Evolutionary conservation across 371 early-diverging fungal species (phyloP).

Genomic region (Zopfochytrium polystomum): DNA sequence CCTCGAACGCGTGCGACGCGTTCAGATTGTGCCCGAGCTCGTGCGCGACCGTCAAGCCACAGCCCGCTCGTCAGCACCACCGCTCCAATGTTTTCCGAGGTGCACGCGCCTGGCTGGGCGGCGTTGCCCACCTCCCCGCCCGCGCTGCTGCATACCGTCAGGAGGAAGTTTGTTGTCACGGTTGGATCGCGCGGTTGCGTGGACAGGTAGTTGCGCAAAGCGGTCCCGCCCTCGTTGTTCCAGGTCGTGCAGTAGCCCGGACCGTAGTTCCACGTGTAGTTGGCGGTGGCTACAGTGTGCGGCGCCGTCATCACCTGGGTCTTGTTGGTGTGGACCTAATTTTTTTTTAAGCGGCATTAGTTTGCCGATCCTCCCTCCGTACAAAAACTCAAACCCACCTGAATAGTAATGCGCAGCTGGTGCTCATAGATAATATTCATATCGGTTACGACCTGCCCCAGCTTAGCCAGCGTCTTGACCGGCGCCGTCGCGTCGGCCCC

Average conservation of each 20-base stretch:
- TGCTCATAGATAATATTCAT: no score
- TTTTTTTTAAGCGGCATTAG: no score
- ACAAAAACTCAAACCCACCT: background rate
- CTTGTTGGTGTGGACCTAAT: constrained; percentile 1
- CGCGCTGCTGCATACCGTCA: background rate
- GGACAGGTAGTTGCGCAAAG: background rate
- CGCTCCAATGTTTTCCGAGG: background rate
- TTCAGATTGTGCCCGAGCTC: constrained; percentile 2
- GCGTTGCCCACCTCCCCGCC: background rate
- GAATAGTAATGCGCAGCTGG: constrained; percentile 4
- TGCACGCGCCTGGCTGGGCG: background rate
- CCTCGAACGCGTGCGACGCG: constrained; percentile 1
- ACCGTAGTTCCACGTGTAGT: constrained; percentile 1
- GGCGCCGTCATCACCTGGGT: background rate
- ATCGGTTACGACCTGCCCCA: constrained; percentile 1
- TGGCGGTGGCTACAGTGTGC: background rate
- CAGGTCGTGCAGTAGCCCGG: background rate
- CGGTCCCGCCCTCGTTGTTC: background rate
- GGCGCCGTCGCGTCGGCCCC: background rate
- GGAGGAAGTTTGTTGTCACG: constrained; percentile 1
- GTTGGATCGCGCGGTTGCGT: background rate
- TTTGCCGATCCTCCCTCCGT: no score
- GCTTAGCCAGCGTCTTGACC: background rate
- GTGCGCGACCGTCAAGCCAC: background rate
- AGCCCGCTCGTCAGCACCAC: background rate